Percentiles rank a stretch among this genome's conserved stretches.
Evolutionary conservation across 441 rosid genomes (phyloP).

Genomic region (Bruguiera hainesii): DNA sequence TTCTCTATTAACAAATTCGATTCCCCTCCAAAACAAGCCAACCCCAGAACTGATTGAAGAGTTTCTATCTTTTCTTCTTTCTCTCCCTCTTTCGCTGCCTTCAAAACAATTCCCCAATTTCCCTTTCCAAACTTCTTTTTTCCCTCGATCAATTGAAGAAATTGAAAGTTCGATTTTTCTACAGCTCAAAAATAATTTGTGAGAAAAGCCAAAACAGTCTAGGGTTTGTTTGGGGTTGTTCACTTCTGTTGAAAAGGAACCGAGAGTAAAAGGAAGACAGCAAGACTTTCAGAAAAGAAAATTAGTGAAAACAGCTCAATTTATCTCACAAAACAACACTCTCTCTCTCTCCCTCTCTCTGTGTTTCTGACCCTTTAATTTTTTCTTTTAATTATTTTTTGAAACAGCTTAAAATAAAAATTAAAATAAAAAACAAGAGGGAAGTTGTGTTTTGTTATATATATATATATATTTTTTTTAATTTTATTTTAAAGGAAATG

Average conservation of each 20-base stretch:
- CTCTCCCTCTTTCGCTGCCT: constrained; percentile 55
- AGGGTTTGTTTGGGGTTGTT: constrained; percentile 12
- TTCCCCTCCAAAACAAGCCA: neutral
- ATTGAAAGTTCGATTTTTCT: neutral
- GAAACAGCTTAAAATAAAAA: no score
- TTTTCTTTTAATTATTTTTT: no score
- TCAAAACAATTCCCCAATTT: neutral
- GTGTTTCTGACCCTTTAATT: neutral
- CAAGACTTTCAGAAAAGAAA: neutral
- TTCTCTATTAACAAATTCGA: neutral
- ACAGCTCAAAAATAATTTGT: neutral
- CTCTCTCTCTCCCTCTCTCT: no score
- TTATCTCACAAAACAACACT: neutral
- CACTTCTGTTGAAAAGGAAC: constrained; percentile 1
- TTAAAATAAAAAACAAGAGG: no score
- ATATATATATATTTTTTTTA: no score
- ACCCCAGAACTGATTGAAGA: no score
- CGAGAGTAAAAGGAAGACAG: no score
- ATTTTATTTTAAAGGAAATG: no score
- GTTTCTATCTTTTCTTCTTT: constrained; percentile 31
- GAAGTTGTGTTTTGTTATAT: no score
- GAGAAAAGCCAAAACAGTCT: neutral
- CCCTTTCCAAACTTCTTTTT: constrained; percentile 5
- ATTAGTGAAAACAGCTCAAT: constrained; percentile 4
- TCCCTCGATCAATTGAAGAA: constrained; percentile 8